These are phyloP conservation scores for Thelonectria discophora DNA, from an alignment of 2,329 filamentous ascomycete species.

Conservation along the genomic window DNA sequence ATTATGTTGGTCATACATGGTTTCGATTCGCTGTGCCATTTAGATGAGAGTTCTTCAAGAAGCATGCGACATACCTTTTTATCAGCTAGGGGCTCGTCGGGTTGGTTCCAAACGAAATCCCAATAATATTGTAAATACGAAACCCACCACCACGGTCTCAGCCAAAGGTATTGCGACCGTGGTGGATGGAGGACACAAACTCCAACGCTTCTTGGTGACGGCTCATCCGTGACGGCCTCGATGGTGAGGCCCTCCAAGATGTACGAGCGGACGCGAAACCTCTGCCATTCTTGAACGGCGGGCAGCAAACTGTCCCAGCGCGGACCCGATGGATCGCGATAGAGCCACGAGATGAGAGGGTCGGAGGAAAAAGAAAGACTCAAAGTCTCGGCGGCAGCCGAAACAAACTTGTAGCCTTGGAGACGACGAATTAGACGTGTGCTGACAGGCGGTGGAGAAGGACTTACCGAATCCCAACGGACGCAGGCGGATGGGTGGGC, in stretches of 20 bases:
- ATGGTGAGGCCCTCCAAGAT: constrained; percentile 10
- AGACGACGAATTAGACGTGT: too few species aligned
- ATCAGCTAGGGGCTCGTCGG: constrained; percentile 9
- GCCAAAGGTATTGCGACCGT: constrained; percentile 10
- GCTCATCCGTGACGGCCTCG: constrained; percentile 7
- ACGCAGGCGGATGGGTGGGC: neutral
- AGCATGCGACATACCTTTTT: neutral
- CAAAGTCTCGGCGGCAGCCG: constrained; percentile 14
- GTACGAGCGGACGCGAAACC: constrained; percentile 19
- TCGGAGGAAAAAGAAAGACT: constrained; percentile 25
- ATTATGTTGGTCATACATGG: constrained; percentile 1
- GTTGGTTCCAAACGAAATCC: constrained; percentile 13
- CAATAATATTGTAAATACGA: constrained; percentile 11
- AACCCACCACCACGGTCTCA: constrained; percentile 21
- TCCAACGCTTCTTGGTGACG: neutral
- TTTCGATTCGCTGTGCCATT: neutral
- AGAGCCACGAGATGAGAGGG: constrained; percentile 20
- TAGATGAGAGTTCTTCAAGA: neutral
- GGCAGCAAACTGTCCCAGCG: constrained; percentile 20
- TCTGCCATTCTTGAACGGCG: constrained; percentile 20
- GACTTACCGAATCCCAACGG: constrained; percentile 8
- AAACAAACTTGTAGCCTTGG: constrained; percentile 6
- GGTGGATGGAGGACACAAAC: constrained; percentile 12
- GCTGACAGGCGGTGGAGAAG: neutral
- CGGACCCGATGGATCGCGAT: constrained; percentile 11